Evolutionary conservation across 306 rosid species (phyloP).

Genomic region (Casuarina equisetifolia): DNA sequence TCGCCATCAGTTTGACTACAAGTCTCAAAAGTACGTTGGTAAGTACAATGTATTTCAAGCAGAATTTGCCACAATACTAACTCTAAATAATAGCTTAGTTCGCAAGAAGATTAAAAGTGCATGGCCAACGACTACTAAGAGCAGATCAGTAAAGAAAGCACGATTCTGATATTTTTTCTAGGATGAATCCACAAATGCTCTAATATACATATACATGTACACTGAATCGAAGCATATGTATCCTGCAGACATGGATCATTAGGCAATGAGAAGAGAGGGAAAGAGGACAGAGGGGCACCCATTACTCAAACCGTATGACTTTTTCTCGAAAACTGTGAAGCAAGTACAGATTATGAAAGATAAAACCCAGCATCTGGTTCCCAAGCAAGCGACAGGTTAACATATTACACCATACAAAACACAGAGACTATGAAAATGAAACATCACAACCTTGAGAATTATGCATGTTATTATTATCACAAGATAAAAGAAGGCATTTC

Average conservation of each 20-base stretch:
- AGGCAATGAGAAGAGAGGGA: not conserved
- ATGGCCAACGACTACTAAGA: not conserved
- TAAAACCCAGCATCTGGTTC: not conserved
- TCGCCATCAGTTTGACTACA: not conserved
- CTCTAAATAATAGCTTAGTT: not conserved
- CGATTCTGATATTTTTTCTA: no score
- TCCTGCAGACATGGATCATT: not conserved
- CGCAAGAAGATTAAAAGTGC: not conserved
- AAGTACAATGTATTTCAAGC: not conserved
- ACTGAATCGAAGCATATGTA: not conserved
- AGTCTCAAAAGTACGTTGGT: not conserved
- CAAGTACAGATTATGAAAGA: not conserved
- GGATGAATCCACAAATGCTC: not conserved
- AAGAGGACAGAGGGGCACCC: not conserved
- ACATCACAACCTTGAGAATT: constrained; percentile 1
- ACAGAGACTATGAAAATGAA: not conserved
- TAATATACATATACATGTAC: no score
- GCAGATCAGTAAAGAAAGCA: not conserved
- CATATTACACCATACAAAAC: not conserved
- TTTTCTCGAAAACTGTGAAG: not conserved
- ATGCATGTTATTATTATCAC: not conserved
- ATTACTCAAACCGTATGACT: not conserved
- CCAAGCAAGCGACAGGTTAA: not conserved
- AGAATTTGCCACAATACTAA: not conserved
- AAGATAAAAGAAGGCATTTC: not conserved